Evolutionary conservation across 2,329 filamentous ascomycete species (phyloP).

Genomic region (Pseudodiploospora longispora): DNA sequence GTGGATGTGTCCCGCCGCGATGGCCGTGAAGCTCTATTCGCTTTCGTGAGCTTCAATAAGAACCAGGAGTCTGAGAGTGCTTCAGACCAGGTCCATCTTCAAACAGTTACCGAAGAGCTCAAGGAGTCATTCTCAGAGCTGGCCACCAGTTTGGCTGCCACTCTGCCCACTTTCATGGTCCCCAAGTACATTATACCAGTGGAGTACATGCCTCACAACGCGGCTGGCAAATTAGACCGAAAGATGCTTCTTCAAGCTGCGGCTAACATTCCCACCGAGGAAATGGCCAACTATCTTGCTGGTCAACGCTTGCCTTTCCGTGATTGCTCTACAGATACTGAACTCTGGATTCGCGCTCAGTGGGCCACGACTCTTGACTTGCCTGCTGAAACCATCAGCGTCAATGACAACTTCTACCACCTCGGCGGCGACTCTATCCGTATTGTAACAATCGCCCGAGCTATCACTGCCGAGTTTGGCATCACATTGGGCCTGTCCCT

Average conservation of each 20-base stretch:
- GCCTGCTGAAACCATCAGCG: slow-evolving; percentile 7
- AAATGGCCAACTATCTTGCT: slow-evolving; percentile 1
- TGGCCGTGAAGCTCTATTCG: neutral
- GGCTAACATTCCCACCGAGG: neutral
- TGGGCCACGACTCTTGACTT: slow-evolving; percentile 7
- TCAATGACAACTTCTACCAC: slow-evolving; percentile 13
- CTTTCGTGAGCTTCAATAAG: slow-evolving; percentile 3
- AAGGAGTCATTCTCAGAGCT: neutral
- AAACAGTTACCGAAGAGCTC: neutral
- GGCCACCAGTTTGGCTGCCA: neutral
- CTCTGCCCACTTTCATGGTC: slow-evolving; percentile 4
- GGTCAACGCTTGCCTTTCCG: slow-evolving; percentile 3
- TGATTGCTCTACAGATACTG: slow-evolving; percentile 2
- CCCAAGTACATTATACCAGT: slow-evolving; percentile 4
- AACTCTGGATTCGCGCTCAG: slow-evolving; percentile 3
- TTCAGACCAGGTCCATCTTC: neutral
- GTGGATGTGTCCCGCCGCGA: neutral
- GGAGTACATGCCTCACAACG: slow-evolving; percentile 4
- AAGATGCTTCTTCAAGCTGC: slow-evolving; percentile 1
- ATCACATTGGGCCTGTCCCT: slow-evolving; percentile 11
- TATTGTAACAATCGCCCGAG: slow-evolving; percentile 11
- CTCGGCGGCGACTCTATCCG: slow-evolving; percentile 15
- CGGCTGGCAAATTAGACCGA: slow-evolving; percentile 5
- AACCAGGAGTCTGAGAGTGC: slow-evolving; percentile 1
- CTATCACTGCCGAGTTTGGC: slow-evolving; percentile 7